These are phyloP conservation scores for Pinus taeda DNA, from an alignment of 75 land plant species.

Conservation along the genomic window DNA sequence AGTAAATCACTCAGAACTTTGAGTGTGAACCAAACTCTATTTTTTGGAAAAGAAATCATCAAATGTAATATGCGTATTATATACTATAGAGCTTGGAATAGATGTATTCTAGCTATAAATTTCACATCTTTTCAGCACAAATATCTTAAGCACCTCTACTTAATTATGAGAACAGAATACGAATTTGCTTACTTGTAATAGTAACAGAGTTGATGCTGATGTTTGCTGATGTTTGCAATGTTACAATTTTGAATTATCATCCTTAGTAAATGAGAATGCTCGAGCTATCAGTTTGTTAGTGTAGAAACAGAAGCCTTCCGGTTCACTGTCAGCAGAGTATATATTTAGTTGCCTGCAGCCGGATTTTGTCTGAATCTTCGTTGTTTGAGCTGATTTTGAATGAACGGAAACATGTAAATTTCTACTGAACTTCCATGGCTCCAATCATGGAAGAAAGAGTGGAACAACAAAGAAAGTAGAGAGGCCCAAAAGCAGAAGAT, in stretches of 20 bases:
- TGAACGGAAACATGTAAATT: neutral
- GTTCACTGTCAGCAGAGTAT: neutral
- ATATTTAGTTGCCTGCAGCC: neutral
- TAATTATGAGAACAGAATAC: neutral
- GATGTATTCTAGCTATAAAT: neutral
- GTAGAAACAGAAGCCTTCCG: neutral
- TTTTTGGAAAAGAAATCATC: no score
- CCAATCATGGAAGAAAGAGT: constrained; percentile 5
- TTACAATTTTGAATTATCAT: neutral
- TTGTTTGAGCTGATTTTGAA: neutral
- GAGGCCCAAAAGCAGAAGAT: neutral
- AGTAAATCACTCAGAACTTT: no score
- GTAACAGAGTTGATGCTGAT: neutral
- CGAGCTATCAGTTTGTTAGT: neutral
- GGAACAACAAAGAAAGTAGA: neutral
- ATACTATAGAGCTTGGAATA: neutral
- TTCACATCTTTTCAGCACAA: no score
- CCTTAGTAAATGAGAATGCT: neutral
- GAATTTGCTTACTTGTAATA: neutral
- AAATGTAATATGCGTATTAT: no score
- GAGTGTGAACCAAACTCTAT: no score
- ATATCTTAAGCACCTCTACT: neutral
- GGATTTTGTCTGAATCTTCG: neutral
- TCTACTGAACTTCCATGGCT: neutral
- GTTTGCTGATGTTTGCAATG: neutral